Evolutionary conservation across 1,284 basidiomycete species (phyloP).

Genomic region (Fomitopsis pinicola): DNA sequence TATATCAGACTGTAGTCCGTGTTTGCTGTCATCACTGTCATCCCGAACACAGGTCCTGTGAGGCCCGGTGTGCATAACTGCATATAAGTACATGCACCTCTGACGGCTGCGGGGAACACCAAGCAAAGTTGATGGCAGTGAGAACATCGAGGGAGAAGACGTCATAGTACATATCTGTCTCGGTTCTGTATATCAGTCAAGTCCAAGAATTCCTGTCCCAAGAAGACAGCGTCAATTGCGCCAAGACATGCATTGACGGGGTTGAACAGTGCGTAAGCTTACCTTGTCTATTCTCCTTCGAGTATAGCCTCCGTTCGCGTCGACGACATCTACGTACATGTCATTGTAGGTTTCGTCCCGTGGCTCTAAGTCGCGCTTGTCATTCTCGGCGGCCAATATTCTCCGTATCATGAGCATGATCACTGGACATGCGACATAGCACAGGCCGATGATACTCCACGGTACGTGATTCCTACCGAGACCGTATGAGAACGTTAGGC

Average conservation of each 20-base stretch:
- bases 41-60: too few species aligned
- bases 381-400: conserved; percentile 58
- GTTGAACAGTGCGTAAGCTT: conserved; percentile 10
- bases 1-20: too few species aligned
- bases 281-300: conserved; percentile 59
- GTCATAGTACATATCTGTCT: conserved; percentile 20
- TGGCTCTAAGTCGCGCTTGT: conserved; percentile 49
- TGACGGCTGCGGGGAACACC: too few species aligned
- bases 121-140: too few species aligned
- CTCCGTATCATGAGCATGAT: conserved; percentile 47
- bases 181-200: conserved; percentile 24
- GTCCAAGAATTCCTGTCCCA: conserved; percentile 21
- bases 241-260: too few species aligned
- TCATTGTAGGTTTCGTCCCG: conserved; percentile 53
- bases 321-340: conserved; percentile 49
- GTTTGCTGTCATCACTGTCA: too few species aligned
- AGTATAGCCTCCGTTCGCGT: conserved; percentile 40
- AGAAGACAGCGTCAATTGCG: neutral
- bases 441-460: conserved; percentile 58
- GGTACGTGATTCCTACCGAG: conserved; percentile 48
- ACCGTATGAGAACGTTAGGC: neutral
- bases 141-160: too few species aligned
- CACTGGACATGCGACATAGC: conserved; percentile 42
- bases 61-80: too few species aligned
- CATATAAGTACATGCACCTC: too few species aligned